Base-by-base conservation (phyloP, 129 eudicot species). In the Saussurea involucrata region DNA sequence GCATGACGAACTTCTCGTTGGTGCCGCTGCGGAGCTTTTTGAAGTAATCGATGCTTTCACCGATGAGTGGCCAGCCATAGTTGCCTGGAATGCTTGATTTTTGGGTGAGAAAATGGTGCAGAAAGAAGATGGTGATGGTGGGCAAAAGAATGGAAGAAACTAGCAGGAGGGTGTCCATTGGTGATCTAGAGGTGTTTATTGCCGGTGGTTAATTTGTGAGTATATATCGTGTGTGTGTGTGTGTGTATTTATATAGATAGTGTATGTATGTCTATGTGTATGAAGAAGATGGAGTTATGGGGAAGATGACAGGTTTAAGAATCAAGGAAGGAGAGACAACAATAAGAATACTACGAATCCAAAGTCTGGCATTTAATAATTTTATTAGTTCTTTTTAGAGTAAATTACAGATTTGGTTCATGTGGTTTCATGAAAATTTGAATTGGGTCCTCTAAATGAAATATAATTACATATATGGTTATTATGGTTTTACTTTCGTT, bases 21-120 rank as follows among this genome's bases (percentile, higher is more conserved):
- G 73, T 79, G 4, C 84, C 87, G 31, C 78, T 79, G 4, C 84
- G 78, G 24, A 84, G 82, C 71, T 75, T 74, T 6, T 80, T 79
- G 66, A 84, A 84, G 67, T 84, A 84, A n/a, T 84, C 81, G 6
- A 84, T 68, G 71, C 74, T 79, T 79, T 84, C 87, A 0, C 87
- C 87, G 12, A 84, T 74, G 46, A 83, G 55, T 0, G 87, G 84
- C 75, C 65, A 79, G 24, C 87, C 84, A 21, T 71, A 63, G 24
- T 24, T 65, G 9, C 87, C 87, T 5, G 84, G 87, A 12, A 82
- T 63, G 69, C 65, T 34, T 71, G 82, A 24, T 71, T 82, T 77
- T 57, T 40, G 42, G 65, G 70, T 49, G 65, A 82, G 24, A 55
- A 82, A 49, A 77, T 77, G 81, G 65, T 58, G 71, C 27, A 20